A percentile compares a stretch with the other conserved stretches of the same genome.
Conservation (phyloP, 352 stramenopile species). For the Aphanomyces euteiches region DNA sequence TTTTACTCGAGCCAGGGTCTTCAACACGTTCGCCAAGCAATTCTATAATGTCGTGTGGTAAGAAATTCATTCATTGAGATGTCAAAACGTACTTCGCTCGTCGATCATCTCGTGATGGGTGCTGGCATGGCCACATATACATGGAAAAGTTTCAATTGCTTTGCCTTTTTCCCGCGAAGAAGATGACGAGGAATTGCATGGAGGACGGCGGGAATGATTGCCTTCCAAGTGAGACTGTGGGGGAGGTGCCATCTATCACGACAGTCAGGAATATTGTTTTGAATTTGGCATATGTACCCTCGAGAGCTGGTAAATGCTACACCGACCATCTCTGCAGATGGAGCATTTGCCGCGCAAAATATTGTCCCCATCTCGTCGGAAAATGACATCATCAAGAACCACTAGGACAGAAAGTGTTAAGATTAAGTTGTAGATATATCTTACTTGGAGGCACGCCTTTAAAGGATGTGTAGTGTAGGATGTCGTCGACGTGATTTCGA, state of each 20-base stretch:
- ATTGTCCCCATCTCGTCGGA: slow-evolving; percentile 64
- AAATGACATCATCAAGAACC: slow-evolving; percentile 72
- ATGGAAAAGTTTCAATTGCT: slow-evolving; percentile 33
- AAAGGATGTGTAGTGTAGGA: slow-evolving; percentile 68
- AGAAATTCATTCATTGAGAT: neutral
- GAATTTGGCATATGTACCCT: neutral
- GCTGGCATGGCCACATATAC: slow-evolving; percentile 68
- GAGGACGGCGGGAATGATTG: too few species aligned
- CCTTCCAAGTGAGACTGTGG: too few species aligned
- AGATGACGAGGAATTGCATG: too few species aligned
- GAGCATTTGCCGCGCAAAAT: slow-evolving; percentile 71
- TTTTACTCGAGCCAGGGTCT: neutral
- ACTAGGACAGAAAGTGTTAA: slow-evolving; percentile 35
- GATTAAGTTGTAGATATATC: neutral
- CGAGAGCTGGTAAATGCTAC: slow-evolving; percentile 49
- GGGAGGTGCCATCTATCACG: too few species aligned
- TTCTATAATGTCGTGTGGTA: neutral
- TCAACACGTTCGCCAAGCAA: slow-evolving; percentile 7
- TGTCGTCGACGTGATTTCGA: slow-evolving; percentile 56
- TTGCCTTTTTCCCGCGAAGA: too few species aligned
- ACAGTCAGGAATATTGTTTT: too few species aligned
- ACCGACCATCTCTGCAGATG: slow-evolving; percentile 59
- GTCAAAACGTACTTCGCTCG: slow-evolving; percentile 53
- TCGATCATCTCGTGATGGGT: slow-evolving; percentile 73
- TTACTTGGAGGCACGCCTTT: slow-evolving; percentile 62